A percentile compares a stretch with the other conserved stretches of the same genome.
Evolutionary conservation across 2,329 filamentous ascomycete species (phyloP).

Genomic region (Beauveria australis): DNA sequence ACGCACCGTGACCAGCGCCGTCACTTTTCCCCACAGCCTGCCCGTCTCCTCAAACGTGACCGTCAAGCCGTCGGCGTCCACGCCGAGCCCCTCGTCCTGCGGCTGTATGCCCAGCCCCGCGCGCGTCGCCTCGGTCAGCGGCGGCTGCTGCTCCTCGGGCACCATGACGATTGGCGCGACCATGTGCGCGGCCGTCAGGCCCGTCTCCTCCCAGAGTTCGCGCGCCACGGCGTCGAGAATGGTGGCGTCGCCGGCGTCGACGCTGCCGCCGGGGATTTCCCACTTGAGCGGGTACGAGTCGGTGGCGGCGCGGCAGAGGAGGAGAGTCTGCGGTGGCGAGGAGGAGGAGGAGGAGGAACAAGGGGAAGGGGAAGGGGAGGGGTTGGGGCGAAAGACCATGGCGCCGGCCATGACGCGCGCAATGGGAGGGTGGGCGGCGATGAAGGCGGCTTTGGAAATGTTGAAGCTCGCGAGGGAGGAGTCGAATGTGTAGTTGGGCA

Average conservation of each 20-base stretch:
- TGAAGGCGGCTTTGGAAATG: conserved; percentile 10
- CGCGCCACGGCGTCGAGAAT: conserved; percentile 30
- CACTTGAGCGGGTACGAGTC: conserved; percentile 16
- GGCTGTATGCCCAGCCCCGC: conserved; percentile 9
- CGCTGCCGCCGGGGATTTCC: conserved; percentile 29
- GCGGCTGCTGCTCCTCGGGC: background rate
- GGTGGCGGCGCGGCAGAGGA: conserved; percentile 13
- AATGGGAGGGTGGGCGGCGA: conserved; percentile 14
- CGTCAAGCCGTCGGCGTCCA: conserved; percentile 17
- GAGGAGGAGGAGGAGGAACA: background rate
- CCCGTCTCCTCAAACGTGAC: conserved; percentile 19
- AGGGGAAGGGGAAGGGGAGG: background rate
- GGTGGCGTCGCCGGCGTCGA: conserved; percentile 26
- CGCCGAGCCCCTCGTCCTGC: conserved; percentile 14
- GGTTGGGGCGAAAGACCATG: conserved; percentile 14
- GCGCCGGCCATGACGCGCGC: conserved; percentile 15
- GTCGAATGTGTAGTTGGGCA: conserved; percentile 11
- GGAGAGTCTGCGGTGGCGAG: background rate
- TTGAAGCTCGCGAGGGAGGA: conserved; percentile 11
- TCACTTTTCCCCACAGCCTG: conserved; percentile 23
- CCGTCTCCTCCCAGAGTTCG: conserved; percentile 40
- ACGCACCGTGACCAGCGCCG: conserved; percentile 21
- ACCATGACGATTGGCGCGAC: conserved; percentile 15
- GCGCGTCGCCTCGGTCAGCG: background rate
- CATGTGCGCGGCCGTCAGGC: conserved; percentile 25